Base-by-base conservation (phyloP, 1,284 basidiomycete species). In the Coriolopsis trogii region DNA sequence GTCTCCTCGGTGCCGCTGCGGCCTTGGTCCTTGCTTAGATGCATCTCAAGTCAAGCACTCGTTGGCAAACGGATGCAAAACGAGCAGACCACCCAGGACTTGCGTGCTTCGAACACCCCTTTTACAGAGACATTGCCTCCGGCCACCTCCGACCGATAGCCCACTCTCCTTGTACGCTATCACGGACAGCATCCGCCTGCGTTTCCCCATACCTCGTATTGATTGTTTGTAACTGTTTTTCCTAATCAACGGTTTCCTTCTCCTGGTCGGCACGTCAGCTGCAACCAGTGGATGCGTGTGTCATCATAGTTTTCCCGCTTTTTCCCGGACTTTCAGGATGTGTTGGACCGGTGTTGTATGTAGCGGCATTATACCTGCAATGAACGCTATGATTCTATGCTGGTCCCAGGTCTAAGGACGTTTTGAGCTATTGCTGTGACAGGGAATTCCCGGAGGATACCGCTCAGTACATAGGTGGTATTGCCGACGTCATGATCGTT, bases 11-110 rank as follows among this genome's bases (percentile, higher is more conserved):
- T 41, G 66, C 59, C 26, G 44, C 60, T 30, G 59, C 64, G 23
- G 65, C 63, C 41, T 61, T 60, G 16, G 23, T 67, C 57, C 58
- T 70, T 39, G 65, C 63, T 21, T 68, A 59, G 63, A 45, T 44
- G 41, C 25, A 3, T 34, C 33, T 29, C 37, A 16, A 20, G 16
- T 36, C 26, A 5, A 23, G n/a, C 28, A 5, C 40, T 12, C 37
- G 41, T 51, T 23, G 36, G 39, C 31, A 16, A 28, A 28, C 13
- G 26, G 25, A 33, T 25, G 39, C 45, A 56, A 59, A 58, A 51
- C 45, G 57, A 55, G 50, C 53, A 44, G 53, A 41, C 15, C 40
- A 16, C n/a, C n/a, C 36, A 30, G 16, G 45, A 46, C 36, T 28
- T 39, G 33, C 41, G 46, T 54, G 55, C 50, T 55, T 53, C 48